Conservation (phyloP, 495 filamentous ascomycete genomes). For the Aspergillus diversus region DNA sequence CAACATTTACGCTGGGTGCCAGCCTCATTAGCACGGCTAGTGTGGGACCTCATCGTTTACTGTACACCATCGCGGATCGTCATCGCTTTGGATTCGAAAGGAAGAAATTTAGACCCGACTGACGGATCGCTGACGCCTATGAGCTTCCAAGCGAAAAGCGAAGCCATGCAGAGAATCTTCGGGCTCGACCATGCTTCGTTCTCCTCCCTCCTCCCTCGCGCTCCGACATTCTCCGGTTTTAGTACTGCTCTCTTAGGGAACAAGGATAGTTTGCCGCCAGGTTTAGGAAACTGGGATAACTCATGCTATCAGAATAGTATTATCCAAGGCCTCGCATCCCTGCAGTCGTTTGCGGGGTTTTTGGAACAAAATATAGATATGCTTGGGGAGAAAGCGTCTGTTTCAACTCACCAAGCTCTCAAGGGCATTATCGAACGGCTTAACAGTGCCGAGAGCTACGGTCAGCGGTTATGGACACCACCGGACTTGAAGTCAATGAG, state of each 20-base stretch:
- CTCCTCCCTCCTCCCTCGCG: slow-evolving; percentile 51
- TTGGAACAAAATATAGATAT: slow-evolving; percentile 51
- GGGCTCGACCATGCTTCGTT: slow-evolving; percentile 62
- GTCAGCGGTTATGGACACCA: slow-evolving; percentile 76
- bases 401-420: slow-evolving; percentile 60
- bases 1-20: slow-evolving; percentile 35
- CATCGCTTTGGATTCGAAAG: slow-evolving; percentile 57
- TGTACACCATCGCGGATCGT: slow-evolving; percentile 63
- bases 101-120: slow-evolving; percentile 29
- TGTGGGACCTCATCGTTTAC: slow-evolving; percentile 68
- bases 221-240: slow-evolving; percentile 46
- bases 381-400: slow-evolving; percentile 36
- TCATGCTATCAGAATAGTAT: slow-evolving; percentile 99
- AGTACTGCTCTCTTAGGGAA: slow-evolving; percentile 44
- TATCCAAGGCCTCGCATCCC: slow-evolving; percentile 80
- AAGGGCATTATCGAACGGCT: slow-evolving; percentile 66
- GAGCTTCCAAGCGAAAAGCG: slow-evolving; percentile 58
- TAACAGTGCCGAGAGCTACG: slow-evolving; percentile 67
- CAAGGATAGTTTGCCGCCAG: slow-evolving; percentile 60
- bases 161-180: slow-evolving; percentile 67
- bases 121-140: slow-evolving; percentile 28
- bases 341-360: slow-evolving; percentile 62
- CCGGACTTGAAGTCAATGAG: slow-evolving; percentile 81
- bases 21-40: slow-evolving; percentile 29
- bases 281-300: slow-evolving; percentile 89